Base-by-base conservation (phyloP, 768 basidiomycete species). In the Kwoniella shandongensis region DNA sequence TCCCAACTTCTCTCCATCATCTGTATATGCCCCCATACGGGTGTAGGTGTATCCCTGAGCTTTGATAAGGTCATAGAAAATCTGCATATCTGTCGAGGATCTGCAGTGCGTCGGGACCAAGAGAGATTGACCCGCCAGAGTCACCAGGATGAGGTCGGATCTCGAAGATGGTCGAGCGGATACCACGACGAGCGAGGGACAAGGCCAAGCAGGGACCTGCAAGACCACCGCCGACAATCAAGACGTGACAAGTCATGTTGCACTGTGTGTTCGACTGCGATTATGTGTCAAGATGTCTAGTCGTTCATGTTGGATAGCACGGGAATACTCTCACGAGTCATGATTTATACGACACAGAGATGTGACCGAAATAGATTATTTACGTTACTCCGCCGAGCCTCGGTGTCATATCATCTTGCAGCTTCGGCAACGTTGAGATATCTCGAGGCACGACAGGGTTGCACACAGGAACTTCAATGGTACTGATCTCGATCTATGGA, bases 141-240 rank as follows among this genome's bases (percentile, higher is more conserved):
- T 63, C 62, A 22, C 48, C 39, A 5, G 26, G 46, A 1, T 10
- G 4, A 0, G 42, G 32, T 2, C 66, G 66, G 11, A 63, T 26
- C 49, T 70, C 68, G 42, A 65, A 58, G 32, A 70, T 47, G 22
- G 68, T 70, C 12, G 62, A 61, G 1, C 53, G 38, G 17, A 70
- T 64, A 6, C 35, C 30, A 15, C 27, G 60, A 8, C 45, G 40
- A 4, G 66, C 65, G 4, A 70, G 54, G 25, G 55, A 18, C 3
- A 67, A 30, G 10, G 68, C 65, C 15, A 69, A 51, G 40, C 48
- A 51, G 13, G 61, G 61, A 8, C 61, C 61, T n/a, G 30, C 56
- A 4, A 63, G 40, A 12, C 61, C 57, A 25, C 42, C 57, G 30
- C 61, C 61, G 30, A 57, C n/a, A 18, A 63, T 63, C 3, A 59